These are phyloP conservation scores for Candida tallmaniae DNA, from an alignment of 805 yeast genomes.

Conservation along the genomic window DNA sequence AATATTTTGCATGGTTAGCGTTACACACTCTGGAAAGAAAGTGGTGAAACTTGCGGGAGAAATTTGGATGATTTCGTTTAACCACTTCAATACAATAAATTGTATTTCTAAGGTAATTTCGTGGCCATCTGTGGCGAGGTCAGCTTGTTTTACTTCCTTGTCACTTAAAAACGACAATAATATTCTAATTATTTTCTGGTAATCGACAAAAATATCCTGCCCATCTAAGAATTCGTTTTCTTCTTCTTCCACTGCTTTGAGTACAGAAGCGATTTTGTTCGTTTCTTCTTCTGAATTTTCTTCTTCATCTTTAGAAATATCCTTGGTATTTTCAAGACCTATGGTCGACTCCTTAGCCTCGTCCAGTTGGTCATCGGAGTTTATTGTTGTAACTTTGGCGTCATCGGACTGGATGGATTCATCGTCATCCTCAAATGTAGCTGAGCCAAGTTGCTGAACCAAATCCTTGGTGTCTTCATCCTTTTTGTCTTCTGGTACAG, in stretches of 20 bases:
- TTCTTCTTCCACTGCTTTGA: background rate
- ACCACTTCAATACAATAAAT: slow-evolving; percentile 76
- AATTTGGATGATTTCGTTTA: slow-evolving; percentile 64
- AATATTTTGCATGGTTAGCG: slow-evolving; percentile 51
- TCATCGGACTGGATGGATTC: slow-evolving; percentile 9
- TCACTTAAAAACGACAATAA: slow-evolving; percentile 71
- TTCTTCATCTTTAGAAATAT: background rate
- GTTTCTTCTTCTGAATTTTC: background rate
- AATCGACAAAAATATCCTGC: slow-evolving; percentile 80
- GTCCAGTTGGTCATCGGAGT: slow-evolving; percentile 7
- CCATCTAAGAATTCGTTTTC: slow-evolving; percentile 43
- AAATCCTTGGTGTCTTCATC: background rate
- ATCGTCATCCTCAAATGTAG: slow-evolving; percentile 3
- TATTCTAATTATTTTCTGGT: slow-evolving; percentile 74
- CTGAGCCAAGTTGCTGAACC: slow-evolving; percentile 1
- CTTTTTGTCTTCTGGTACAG: slow-evolving; percentile 1
- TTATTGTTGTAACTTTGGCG: no score
- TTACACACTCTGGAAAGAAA: slow-evolving; percentile 68
- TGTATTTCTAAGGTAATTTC: slow-evolving; percentile 57
- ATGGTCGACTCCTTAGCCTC: background rate
- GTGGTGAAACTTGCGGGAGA: slow-evolving; percentile 74
- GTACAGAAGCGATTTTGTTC: background rate
- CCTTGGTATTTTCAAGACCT: background rate
- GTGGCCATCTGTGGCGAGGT: slow-evolving; percentile 31
- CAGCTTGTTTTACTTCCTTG: slow-evolving; percentile 16